Evolutionary conservation across 805 yeast genomes (phyloP).

Genomic region (Candida silvatica): DNA sequence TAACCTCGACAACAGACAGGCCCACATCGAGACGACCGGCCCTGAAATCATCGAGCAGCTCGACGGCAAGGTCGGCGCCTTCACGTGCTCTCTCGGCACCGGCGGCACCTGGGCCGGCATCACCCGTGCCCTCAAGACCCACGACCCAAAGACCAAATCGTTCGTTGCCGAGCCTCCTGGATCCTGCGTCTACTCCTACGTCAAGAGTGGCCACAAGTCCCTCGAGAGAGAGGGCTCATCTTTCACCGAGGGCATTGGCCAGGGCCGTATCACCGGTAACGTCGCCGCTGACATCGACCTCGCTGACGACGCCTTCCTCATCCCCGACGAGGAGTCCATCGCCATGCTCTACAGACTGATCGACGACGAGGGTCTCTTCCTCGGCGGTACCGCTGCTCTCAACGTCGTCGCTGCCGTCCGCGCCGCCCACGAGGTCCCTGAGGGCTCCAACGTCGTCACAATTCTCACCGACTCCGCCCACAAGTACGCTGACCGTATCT

Average conservation of each 20-base stretch:
- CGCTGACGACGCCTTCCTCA: constrained; percentile 72
- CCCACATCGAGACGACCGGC: constrained; percentile 86
- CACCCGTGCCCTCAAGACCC: constrained; percentile 68
- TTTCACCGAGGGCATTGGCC: constrained; percentile 95
- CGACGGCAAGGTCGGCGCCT: constrained; percentile 73
- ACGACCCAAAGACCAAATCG: constrained; percentile 52
- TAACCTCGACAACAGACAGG: constrained; percentile 77
- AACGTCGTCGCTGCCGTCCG: constrained; percentile 85
- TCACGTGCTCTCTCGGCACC: constrained; percentile 88
- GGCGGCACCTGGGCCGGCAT: constrained; percentile 91
- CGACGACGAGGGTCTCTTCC: constrained; percentile 83
- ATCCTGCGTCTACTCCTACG: constrained; percentile 71
- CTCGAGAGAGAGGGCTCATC: constrained; percentile 73
- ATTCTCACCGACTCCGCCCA: constrained; percentile 88
- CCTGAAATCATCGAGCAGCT: constrained; percentile 90
- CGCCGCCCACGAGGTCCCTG: constrained; percentile 70
- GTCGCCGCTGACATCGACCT: constrained; percentile 61
- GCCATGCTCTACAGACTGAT: constrained; percentile 75
- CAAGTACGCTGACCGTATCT: constrained; percentile 75
- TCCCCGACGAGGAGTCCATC: constrained; percentile 75
- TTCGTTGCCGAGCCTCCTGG: constrained; percentile 94
- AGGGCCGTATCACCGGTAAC: constrained; percentile 85
- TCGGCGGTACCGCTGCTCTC: constrained; percentile 87
- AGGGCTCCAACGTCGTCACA: constrained; percentile 75
- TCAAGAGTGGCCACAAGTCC: constrained; percentile 59